Base-by-base conservation (phyloP, 768 basidiomycete genomes). In the Tulasnella sp. region DNA sequence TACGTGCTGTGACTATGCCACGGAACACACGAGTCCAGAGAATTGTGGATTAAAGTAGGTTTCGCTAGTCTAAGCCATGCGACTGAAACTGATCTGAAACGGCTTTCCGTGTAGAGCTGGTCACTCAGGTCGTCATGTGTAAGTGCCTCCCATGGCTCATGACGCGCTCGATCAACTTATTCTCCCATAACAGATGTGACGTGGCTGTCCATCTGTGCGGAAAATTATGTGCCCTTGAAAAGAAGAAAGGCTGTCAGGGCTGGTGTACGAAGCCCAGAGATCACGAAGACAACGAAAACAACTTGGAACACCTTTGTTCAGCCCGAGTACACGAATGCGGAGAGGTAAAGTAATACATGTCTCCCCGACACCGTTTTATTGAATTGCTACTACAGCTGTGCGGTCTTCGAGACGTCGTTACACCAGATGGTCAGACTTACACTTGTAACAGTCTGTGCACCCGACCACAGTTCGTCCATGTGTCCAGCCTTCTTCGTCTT, bases 121-220 rank as follows among this genome's bases (percentile, higher is more conserved):
- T 0, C 80, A 82, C 59, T 65, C 73, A 14, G 78, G 77, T 12
- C 69, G 68, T 11, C 80, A 82, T 59, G 71, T 79, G 81, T 80
- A 64, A 46, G 74, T 62, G 31, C 49, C 29, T 14, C 2, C n/a
- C 23, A 3, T 15, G 11, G 4, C 1, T 12, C 17, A 7, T 23
- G 12, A 17, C 23, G 3, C 7, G 17, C 23, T n/a, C 6, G 0
- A 0, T 19, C 15, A 5, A 34, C 25, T 25, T 34, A 4, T 41
- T 21, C 17, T 6, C 32, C 4, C 12, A 34, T 43, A n/a, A 12
- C 54, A 83, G 82, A 56, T 83, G 81, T 59, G 67, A 72, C 32
- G 70, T 75, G 1, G 73, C 71, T 23, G 64, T 67, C 21, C 76
- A 83, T 66, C 59, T 81, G 2, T 83, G 81, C 42, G 82, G 80